Evolutionary conservation across 140 eudicot genomes (phyloP).

Genomic region (Ambrosia hybrid): DNA sequence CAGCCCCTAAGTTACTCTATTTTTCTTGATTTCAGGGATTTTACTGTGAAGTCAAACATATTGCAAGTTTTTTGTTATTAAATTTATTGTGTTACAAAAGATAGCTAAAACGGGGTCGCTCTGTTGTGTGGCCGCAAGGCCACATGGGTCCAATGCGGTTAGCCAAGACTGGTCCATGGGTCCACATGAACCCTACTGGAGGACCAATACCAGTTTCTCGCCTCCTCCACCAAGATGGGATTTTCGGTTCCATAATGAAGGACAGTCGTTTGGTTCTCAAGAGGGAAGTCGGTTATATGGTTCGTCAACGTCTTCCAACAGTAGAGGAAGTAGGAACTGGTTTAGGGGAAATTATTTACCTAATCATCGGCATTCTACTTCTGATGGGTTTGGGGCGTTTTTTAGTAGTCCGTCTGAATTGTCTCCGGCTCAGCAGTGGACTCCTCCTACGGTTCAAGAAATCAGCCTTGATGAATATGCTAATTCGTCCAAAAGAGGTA

Average conservation of each 20-base stretch:
- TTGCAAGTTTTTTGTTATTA: not conserved
- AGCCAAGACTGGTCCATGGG: conserved; percentile 90
- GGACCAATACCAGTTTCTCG: conserved; percentile 91
- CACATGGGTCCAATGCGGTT: conserved; percentile 89
- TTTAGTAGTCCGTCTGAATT: conserved; percentile 81
- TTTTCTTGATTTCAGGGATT: conserved; percentile 15
- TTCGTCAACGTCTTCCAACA: conserved; percentile 75
- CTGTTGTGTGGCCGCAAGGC: conserved; percentile 99
- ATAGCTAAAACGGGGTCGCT: conserved; percentile 97
- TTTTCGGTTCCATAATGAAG: conserved; percentile 66
- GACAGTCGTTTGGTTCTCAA: conserved; percentile 64
- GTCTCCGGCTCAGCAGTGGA: conserved; percentile 81
- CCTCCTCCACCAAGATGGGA: conserved; percentile 93
- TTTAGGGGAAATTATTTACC: conserved; percentile 53
- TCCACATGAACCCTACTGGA: conserved; percentile 93
- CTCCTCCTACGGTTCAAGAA: conserved; percentile 80
- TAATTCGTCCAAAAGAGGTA: conserved; percentile 66
- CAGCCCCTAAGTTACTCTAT: not conserved
- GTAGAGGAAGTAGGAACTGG: conserved; percentile 91
- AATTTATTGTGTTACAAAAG: conserved; percentile 33
- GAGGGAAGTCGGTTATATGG: conserved; percentile 80
- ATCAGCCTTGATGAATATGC: conserved; percentile 59
- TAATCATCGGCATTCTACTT: conserved; percentile 54
- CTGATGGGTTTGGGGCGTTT: conserved; percentile 66
- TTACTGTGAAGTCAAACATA: conserved; percentile 5